Percentiles rank a stretch among this genome's conserved stretches.
phyloP scores from a whole-genome alignment of 768 basidiomycete genomes.

The Guyanaporus albipodus region DNA sequence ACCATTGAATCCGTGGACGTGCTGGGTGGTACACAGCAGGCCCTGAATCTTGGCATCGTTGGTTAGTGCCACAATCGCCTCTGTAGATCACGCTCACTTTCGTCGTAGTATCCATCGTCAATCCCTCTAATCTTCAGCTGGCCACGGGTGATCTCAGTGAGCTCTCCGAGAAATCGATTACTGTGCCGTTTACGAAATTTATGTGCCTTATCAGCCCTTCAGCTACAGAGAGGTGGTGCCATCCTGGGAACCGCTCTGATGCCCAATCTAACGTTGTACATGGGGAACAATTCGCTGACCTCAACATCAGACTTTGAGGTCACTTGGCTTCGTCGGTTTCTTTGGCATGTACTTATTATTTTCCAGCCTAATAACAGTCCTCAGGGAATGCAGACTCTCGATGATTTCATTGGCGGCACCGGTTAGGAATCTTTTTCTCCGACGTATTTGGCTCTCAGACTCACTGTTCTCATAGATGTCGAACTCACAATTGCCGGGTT shows the following conservation, averaged over 20 bases:
- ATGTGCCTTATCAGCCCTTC: constrained; percentile 40
- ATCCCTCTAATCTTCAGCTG: constrained; percentile 66
- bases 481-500: constrained; percentile 55
- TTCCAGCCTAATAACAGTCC: constrained; percentile 56
- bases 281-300: constrained; percentile 56
- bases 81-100: neutral
- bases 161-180: constrained; percentile 21
- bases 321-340: neutral
- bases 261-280: constrained; percentile 53
- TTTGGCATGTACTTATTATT: constrained; percentile 2
- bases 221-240: constrained; percentile 48
- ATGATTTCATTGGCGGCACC: constrained; percentile 62
- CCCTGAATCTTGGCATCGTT: constrained; percentile 55
- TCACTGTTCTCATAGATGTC: constrained; percentile 40
- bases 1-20: constrained; percentile 62
- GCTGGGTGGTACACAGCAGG: constrained; percentile 55
- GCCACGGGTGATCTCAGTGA: constrained; percentile 59
- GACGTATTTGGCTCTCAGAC: neutral
- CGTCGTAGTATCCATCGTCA: constrained; percentile 53
- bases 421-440: constrained; percentile 30
- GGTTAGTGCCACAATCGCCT: constrained; percentile 35
- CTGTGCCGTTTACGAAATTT: neutral
- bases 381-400: constrained; percentile 57
- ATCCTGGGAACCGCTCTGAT: constrained; percentile 58
- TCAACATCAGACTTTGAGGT: constrained; percentile 52